Conservation (phyloP, 1,284 basidiomycete genomes). For the Lignosus rhinocerotis region DNA sequence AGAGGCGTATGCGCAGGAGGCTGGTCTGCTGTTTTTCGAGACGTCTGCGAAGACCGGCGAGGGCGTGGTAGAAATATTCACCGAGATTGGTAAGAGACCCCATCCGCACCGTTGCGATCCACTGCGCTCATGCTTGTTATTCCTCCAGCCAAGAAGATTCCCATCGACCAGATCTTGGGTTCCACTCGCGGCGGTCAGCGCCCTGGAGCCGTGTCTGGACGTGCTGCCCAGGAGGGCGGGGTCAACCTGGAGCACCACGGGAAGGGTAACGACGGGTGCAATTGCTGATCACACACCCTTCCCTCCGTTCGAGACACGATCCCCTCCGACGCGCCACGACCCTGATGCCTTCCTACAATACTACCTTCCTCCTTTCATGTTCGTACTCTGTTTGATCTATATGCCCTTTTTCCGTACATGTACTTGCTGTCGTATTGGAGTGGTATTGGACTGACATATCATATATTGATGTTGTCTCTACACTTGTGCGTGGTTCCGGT, state of each 20-base stretch:
- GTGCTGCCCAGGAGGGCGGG: constrained; percentile 54
- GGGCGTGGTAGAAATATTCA: constrained; percentile 96
- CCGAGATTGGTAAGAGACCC: constrained; percentile 83
- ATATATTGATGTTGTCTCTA: constrained; percentile 22
- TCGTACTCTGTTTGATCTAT: constrained; percentile 34
- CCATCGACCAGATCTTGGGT: constrained; percentile 89
- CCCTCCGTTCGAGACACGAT: constrained; percentile 2
- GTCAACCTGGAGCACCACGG: constrained; percentile 74
- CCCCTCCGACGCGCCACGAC: constrained; percentile 21
- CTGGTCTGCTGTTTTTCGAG: constrained; percentile 94
- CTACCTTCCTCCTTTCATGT: constrained; percentile 25
- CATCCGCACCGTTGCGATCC: not conserved
- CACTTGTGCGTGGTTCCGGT: not conserved
- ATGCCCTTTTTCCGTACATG: constrained; percentile 37
- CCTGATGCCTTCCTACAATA: constrained; percentile 25
- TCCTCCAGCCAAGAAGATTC: constrained; percentile 87
- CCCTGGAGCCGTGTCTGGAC: constrained; percentile 56
- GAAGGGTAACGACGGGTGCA: constrained; percentile 78
- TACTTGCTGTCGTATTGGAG: constrained; percentile 36
- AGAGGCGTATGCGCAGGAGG: constrained; percentile 93
- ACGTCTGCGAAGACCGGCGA: constrained; percentile 98
- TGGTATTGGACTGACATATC: constrained; percentile 25
- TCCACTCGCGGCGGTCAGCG: constrained; percentile 69
- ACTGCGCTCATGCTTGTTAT: constrained; percentile 9
- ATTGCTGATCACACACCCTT: constrained; percentile 47